A percentile compares a stretch with the other conserved stretches of the same genome.
Conservation (phyloP, 352 stramenopile genomes). For the Phytophthora ohioensis region DNA sequence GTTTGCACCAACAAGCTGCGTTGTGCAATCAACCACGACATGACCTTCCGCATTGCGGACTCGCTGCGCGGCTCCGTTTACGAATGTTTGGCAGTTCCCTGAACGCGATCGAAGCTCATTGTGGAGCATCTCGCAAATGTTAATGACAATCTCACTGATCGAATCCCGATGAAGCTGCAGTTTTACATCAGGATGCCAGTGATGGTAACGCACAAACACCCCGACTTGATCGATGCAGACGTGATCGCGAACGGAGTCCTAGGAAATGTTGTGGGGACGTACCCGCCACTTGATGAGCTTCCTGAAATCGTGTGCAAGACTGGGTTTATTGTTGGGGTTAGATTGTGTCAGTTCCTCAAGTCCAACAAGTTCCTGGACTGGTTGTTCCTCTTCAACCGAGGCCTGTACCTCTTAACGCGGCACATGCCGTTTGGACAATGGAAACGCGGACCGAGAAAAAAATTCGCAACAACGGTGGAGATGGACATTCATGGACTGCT, state of each 20-base stretch:
- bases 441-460: too few relatives aligned
- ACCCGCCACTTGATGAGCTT: not conserved
- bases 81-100: not conserved
- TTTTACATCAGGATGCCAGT: slow-evolving; percentile 1
- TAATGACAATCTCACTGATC: not conserved
- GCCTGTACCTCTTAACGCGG: too few relatives aligned
- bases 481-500: too few relatives aligned
- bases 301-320: not conserved
- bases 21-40: not conserved
- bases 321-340: too few relatives aligned
- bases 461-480: too few relatives aligned
- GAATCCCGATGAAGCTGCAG: not conserved
- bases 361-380: too few relatives aligned
- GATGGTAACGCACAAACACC: not conserved
- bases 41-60: not conserved
- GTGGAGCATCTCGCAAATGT: not conserved
- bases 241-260: not conserved
- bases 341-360: too few relatives aligned
- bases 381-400: too few relatives aligned
- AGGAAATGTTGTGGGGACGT: not conserved
- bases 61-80: not conserved
- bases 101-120: not conserved
- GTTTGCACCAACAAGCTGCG: slow-evolving; percentile 9
- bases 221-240: not conserved
- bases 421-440: too few relatives aligned